Base-by-base conservation (phyloP, 2,329 filamentous ascomycete genomes). In the Xylaria sp. region DNA sequence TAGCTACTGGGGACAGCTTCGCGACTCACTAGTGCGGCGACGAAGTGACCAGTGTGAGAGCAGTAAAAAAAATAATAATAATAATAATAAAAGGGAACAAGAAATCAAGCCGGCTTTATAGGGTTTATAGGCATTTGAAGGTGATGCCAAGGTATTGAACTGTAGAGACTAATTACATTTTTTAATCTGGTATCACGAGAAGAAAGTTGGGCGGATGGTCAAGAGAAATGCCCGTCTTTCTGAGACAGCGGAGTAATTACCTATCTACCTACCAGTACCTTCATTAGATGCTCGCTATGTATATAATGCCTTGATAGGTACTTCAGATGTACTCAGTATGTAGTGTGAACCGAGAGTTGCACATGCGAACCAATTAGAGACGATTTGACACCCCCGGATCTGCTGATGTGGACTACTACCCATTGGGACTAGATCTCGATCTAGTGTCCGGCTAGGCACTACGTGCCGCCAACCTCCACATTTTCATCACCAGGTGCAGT, bases 281-380 rank as follows among this genome's bases (percentile, higher is more conserved):
- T 41, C 39, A 41, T 18, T 41, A 18, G 39, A 12, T 41, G 4
- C 12, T 18, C 39, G 43, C n/a, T 51, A 51, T 2, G 13, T 51
- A 28, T n/a, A n/a, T n/a, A n/a, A n/a, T n/a, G n/a, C n/a, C n/a
- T n/a, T n/a, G n/a, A n/a, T n/a, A n/a, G n/a, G n/a, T 28, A 28
- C 28, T 28, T 28, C 28, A 28, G 28, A 28, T 28, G 39, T 41
- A 39, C 8, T 13, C 36, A 18, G 43, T 51, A 51, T 1, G 9
- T 51, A 28, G 12, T 20, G 49, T 55, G 52, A 36, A 20, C 15
- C 25, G 23, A 31, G 62, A 51, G 7, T 6, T 54, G 36, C 20
- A 46, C 23, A 66, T 28, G 58, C 57, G 58, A 31, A 10, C 64
- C 64, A 66, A 66, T 62, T n/a, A 62, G 31, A 31, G 58, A 33